Evolutionary conservation across 2,329 filamentous ascomycete genomes (phyloP).

Genomic region (Aspergillus piperis): DNA sequence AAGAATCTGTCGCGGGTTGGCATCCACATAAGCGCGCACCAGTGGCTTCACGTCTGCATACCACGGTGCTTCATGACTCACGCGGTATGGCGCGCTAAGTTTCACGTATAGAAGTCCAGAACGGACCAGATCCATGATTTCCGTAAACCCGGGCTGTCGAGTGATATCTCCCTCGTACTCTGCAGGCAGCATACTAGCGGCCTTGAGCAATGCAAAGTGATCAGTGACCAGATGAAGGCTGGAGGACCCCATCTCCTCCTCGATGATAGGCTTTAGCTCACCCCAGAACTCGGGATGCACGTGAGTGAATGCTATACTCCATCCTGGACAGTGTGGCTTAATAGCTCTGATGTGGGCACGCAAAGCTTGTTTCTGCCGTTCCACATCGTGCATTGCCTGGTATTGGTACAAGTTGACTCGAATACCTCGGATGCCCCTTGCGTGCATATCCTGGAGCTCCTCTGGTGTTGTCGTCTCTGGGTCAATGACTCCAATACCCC

Average conservation of each 20-base stretch:
- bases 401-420: slow-evolving; percentile 42
- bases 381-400: slow-evolving; percentile 40
- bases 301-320: slow-evolving; percentile 38
- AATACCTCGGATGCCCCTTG: slow-evolving; percentile 36
- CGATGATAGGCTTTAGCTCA: slow-evolving; percentile 25
- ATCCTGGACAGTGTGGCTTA: slow-evolving; percentile 21
- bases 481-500: slow-evolving; percentile 35
- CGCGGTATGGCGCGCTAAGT: slow-evolving; percentile 42
- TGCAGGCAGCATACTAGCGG: slow-evolving; percentile 32
- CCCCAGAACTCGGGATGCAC: slow-evolving; percentile 35
- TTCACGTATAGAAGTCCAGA: slow-evolving; percentile 40
- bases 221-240: slow-evolving; percentile 38
- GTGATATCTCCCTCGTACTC: slow-evolving; percentile 25
- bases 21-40: slow-evolving; percentile 34
- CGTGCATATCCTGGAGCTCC: slow-evolving; percentile 28
- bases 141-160: slow-evolving; percentile 32
- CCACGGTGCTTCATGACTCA: slow-evolving; percentile 31
- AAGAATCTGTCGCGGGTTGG: slow-evolving; percentile 35
- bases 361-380: slow-evolving; percentile 36
- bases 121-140: slow-evolving; percentile 33
- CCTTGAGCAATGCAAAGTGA: slow-evolving; percentile 42
- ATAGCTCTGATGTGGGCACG: slow-evolving; percentile 30
- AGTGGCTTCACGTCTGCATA: slow-evolving; percentile 36
- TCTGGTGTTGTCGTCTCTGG: slow-evolving; percentile 24
- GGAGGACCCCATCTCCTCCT: slow-evolving; percentile 19